Conservation (phyloP, 2,329 filamentous ascomycete species). For the Hypoxylon sp. region DNA sequence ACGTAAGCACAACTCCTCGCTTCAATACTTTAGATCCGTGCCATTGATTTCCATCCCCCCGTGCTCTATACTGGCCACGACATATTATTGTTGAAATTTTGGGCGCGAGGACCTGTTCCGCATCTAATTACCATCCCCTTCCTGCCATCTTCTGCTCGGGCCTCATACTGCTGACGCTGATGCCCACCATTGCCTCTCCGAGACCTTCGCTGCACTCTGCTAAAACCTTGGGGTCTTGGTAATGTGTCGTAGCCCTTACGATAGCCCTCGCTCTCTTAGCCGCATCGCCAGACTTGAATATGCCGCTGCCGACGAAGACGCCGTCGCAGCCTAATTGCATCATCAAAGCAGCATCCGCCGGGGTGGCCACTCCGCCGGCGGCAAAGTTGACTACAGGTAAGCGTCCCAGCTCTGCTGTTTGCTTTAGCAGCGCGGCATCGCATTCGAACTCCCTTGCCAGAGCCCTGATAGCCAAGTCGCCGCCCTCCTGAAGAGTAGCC, state of each 20-base stretch:
- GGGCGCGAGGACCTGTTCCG: background rate
- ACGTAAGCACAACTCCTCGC: background rate
- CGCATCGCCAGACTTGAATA: conserved; percentile 96
- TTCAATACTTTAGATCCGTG: background rate
- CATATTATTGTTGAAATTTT: conserved; percentile 33
- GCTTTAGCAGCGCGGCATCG: conserved; percentile 83
- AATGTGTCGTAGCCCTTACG: conserved; percentile 94
- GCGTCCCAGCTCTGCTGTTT: conserved; percentile 88
- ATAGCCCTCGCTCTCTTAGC: conserved; percentile 93
- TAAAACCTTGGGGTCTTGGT: conserved; percentile 84
- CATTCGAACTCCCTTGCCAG: conserved; percentile 86
- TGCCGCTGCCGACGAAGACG: conserved; percentile 95
- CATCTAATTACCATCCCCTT: conserved; percentile 79
- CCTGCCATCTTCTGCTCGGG: conserved; percentile 86
- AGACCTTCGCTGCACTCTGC: conserved; percentile 89
- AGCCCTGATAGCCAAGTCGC: conserved; percentile 71
- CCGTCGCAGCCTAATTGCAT: conserved; percentile 99
- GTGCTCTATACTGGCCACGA: conserved; percentile 11
- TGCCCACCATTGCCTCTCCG: conserved; percentile 98
- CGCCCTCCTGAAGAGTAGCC: conserved; percentile 74
- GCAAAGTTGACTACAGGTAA: conserved; percentile 98
- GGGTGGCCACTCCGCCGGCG: conserved; percentile 98
- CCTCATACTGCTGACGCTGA: conserved; percentile 85
- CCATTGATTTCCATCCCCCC: conserved; percentile 8
- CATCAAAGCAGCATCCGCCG: conserved; percentile 94